Evolutionary conservation across 768 basidiomycete genomes (phyloP).

Genomic region (Trametes sanguinea): DNA sequence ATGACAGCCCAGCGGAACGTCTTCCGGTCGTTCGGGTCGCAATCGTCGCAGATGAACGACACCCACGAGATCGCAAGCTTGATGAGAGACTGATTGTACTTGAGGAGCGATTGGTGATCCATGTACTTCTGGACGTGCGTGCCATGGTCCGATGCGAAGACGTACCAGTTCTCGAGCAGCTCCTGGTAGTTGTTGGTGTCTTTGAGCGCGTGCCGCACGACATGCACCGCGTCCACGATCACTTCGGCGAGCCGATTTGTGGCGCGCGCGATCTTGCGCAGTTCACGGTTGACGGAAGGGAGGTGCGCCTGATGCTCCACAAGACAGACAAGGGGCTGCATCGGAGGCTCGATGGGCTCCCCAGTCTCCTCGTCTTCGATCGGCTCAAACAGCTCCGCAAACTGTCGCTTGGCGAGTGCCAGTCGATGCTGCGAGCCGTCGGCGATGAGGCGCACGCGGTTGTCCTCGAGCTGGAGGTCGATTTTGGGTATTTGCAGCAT

Average conservation of each 20-base stretch:
- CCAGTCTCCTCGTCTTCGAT: slow-evolving; percentile 58
- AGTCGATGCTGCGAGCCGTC: slow-evolving; percentile 85
- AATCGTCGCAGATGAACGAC: slow-evolving; percentile 97
- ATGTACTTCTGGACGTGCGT: slow-evolving; percentile 87
- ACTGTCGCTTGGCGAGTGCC: slow-evolving; percentile 72
- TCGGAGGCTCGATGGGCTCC: slow-evolving; percentile 45
- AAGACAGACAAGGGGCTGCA: slow-evolving; percentile 49
- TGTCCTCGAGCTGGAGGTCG: slow-evolving; percentile 73
- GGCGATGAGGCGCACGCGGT: slow-evolving; percentile 88
- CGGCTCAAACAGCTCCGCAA: slow-evolving; percentile 63
- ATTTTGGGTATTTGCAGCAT: slow-evolving; percentile 73
- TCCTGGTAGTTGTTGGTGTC: slow-evolving; percentile 74
- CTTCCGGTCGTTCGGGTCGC: slow-evolving; percentile 91
- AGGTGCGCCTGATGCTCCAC: slow-evolving; percentile 89
- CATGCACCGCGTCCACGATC: slow-evolving; percentile 89
- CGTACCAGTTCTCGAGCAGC: slow-evolving; percentile 89
- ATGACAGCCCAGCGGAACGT: slow-evolving; percentile 99
- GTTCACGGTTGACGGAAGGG: slow-evolving; percentile 83
- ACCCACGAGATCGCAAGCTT: slow-evolving; percentile 97
- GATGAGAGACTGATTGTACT: slow-evolving; percentile 84
- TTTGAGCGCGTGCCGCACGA: slow-evolving; percentile 71
- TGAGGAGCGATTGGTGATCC: slow-evolving; percentile 67
- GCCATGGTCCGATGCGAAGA: slow-evolving; percentile 95
- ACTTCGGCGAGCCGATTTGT: slow-evolving; percentile 90
- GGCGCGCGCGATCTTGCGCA: slow-evolving; percentile 87